Evolutionary conservation across 345 rosid species (phyloP).

Genomic region (Lepidium didymum): DNA sequence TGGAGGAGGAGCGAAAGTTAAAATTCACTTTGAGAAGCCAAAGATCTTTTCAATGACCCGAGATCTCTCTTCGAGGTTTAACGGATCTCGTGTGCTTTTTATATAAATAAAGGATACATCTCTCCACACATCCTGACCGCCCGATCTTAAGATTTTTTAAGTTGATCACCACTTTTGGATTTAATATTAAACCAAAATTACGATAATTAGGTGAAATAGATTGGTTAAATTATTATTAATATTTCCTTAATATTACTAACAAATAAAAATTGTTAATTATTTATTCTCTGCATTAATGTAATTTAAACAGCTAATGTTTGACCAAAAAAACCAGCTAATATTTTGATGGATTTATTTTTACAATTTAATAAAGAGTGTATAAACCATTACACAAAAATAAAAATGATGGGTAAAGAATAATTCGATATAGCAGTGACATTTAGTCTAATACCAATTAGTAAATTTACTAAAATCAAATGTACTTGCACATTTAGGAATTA

Average conservation of each 20-base stretch:
- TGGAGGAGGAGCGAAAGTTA: constrained; percentile 5
- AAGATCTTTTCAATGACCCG: constrained; percentile 1
- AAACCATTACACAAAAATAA: not conserved
- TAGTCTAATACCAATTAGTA: too few relatives aligned
- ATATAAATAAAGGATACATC: not conserved
- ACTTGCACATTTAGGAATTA: too few relatives aligned
- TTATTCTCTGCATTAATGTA: not conserved
- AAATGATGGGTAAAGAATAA: not conserved
- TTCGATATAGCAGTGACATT: too few relatives aligned
- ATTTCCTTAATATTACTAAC: too few relatives aligned
- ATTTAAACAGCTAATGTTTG: not conserved
- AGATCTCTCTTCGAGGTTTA: not conserved
- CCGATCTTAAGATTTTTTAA: not conserved
- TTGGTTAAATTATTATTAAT: too few relatives aligned
- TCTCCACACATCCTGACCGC: not conserved
- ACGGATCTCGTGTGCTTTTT: not conserved
- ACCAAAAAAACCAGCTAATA: too few relatives aligned
- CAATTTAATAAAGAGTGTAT: not conserved
- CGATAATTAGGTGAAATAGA: too few relatives aligned
- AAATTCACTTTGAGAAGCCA: not conserved
- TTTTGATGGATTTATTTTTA: not conserved
- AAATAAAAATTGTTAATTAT: too few relatives aligned
- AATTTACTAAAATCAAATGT: too few relatives aligned
- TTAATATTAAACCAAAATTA: not conserved
- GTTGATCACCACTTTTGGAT: not conserved